Conservation (phyloP, 805 yeast species). For the Wickerhamiella australiensis region DNA sequence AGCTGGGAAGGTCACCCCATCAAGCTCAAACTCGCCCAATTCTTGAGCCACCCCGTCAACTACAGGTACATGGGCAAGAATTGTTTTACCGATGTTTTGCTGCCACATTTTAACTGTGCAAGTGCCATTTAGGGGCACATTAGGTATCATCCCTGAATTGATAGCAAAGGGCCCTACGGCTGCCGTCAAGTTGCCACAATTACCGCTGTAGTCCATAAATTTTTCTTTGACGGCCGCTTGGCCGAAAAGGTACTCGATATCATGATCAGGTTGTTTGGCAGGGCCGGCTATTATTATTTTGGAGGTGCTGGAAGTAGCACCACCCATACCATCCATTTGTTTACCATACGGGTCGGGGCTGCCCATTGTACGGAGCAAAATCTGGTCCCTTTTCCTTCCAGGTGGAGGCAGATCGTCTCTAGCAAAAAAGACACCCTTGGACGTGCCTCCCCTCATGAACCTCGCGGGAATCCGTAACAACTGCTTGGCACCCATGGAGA, state of each 20-base stretch:
- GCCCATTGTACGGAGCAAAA: constrained; percentile 13
- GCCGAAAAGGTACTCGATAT: constrained; percentile 14
- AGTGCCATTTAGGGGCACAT: constrained; percentile 6
- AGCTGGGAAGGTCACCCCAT: constrained; percentile 12
- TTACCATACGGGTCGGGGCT: constrained; percentile 15
- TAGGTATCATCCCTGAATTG: background rate
- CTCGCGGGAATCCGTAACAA: constrained; percentile 10
- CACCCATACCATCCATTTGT: constrained; percentile 15
- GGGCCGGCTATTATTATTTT: constrained; percentile 12
- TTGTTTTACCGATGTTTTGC: constrained; percentile 11
- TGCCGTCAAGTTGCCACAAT: constrained; percentile 16
- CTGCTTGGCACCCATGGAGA: background rate
- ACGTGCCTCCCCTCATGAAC: constrained; percentile 16
- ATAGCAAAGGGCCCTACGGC: constrained; percentile 15
- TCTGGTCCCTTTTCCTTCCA: constrained; percentile 8
- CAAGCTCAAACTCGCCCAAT: constrained; percentile 3
- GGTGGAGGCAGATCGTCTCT: constrained; percentile 10
- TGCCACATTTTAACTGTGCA: constrained; percentile 5
- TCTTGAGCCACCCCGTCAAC: constrained; percentile 1
- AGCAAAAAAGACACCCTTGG: constrained; percentile 13
- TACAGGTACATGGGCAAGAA: constrained; percentile 9
- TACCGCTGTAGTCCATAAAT: constrained; percentile 14
- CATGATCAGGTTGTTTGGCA: background rate
- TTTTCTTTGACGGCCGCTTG: constrained; percentile 12
- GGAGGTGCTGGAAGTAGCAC: constrained; percentile 15